These are phyloP conservation scores for Plectosphaerella plurivora DNA, from an alignment of 2,329 filamentous ascomycete genomes.

Conservation along the genomic window DNA sequence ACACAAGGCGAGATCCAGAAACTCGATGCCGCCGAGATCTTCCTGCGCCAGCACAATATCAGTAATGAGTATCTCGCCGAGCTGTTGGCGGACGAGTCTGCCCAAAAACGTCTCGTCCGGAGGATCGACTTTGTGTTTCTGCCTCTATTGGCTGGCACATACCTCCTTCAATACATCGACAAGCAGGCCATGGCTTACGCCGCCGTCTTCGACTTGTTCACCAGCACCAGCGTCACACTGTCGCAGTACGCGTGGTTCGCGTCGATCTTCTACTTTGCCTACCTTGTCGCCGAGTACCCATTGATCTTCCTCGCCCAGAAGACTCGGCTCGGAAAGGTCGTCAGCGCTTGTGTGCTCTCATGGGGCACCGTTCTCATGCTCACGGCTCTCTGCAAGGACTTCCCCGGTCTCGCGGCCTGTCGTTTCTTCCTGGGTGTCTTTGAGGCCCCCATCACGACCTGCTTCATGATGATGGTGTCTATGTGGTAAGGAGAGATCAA, in stretches of 20 bases:
- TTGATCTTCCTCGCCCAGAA: conserved; percentile 28
- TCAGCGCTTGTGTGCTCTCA: conserved; percentile 21
- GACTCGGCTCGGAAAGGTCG: conserved; percentile 28
- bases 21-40: conserved; percentile 43
- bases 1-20: conserved; percentile 15
- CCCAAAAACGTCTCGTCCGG: conserved; percentile 24
- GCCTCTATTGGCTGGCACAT: conserved; percentile 46
- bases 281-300: conserved; percentile 35
- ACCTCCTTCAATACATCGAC: conserved; percentile 50
- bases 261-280: conserved; percentile 51
- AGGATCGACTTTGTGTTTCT: conserved; percentile 46
- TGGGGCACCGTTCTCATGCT: conserved; percentile 36
- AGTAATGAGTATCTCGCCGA: conserved; percentile 33
- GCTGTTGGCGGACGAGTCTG: conserved; percentile 35
- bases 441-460: conserved; percentile 42
- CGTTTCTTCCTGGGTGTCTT: conserved; percentile 42
- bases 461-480: conserved; percentile 44
- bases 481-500: conserved; percentile 30
- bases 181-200: conserved; percentile 51
- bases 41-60: conserved; percentile 43
- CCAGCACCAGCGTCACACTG: conserved; percentile 38
- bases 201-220: conserved; percentile 51
- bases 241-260: conserved; percentile 50
- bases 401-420: conserved; percentile 34
- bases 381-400: conserved; percentile 34